Conservation (phyloP, 208 protist species). For the Angomonas ambiguus region DNA sequence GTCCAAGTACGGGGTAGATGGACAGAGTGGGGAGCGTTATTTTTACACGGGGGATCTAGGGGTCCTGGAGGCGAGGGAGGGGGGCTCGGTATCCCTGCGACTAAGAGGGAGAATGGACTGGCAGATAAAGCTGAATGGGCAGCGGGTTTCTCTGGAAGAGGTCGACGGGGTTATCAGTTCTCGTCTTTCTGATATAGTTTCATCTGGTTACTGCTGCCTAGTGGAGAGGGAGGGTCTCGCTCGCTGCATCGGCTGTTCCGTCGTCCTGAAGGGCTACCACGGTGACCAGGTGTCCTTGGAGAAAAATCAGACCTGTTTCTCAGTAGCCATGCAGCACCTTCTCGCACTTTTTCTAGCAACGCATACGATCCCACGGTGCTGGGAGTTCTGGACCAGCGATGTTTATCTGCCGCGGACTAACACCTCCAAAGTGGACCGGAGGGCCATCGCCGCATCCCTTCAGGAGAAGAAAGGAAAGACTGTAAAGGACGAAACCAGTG, state of each 20-base stretch:
- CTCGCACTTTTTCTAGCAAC: constrained; percentile 25
- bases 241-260: constrained; percentile 15
- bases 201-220: constrained; percentile 29
- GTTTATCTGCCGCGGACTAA: constrained; percentile 28
- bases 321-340: constrained; percentile 23
- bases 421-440: constrained; percentile 40
- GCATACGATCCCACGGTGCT: constrained; percentile 34
- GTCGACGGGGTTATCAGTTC: constrained; percentile 33
- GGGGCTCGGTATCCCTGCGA: constrained; percentile 8
- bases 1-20: constrained; percentile 14
- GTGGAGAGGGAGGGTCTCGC: neutral
- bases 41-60: constrained; percentile 54
- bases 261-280: constrained; percentile 12
- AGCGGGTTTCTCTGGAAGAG: constrained; percentile 54
- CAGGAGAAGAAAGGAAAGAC: neutral
- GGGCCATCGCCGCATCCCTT: constrained; percentile 9
- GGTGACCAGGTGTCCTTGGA: neutral
- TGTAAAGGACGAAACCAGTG: neutral
- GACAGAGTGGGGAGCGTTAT: constrained; percentile 11
- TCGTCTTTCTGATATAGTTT: neutral
- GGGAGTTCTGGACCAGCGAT: constrained; percentile 19
- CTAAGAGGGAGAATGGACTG: constrained; percentile 44
- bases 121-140: constrained; percentile 54
- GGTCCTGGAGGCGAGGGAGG: neutral
- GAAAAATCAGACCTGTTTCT: neutral